phyloP scores from a whole-genome alignment of 768 basidiomycete genomes.

The Termitomyces sp. region DNA sequence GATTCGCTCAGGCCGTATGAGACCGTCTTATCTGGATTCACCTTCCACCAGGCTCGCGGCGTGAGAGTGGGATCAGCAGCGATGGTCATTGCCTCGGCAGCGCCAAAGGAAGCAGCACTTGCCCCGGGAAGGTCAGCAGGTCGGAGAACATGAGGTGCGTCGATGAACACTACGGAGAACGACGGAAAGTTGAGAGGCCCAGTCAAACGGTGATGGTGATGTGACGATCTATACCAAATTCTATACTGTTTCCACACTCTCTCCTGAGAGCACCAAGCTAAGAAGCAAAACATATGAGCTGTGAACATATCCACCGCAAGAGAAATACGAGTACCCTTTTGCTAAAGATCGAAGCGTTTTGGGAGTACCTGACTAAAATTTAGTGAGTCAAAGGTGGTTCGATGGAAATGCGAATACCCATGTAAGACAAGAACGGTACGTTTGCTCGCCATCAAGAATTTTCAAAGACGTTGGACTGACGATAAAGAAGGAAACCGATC shows the following conservation, averaged over 20 bases:
- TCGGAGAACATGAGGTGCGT: conserved; percentile 62
- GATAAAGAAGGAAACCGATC: neutral
- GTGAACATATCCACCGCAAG: neutral
- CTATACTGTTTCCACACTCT: conserved; percentile 57
- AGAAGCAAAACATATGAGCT: neutral
- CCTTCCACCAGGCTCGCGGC: conserved; percentile 71
- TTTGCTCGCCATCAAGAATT: conserved; percentile 15
- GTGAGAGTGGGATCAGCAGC: conserved; percentile 45
- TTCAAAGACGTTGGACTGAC: neutral
- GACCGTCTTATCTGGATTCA: conserved; percentile 45
- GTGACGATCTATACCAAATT: conserved; percentile 44
- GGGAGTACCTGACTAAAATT: conserved; percentile 48
- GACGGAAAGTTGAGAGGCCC: neutral
- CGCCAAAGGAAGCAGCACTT: conserved; percentile 23
- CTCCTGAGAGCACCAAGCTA: conserved; percentile 74
- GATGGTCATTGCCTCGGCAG: conserved; percentile 33
- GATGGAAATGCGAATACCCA: conserved; percentile 26
- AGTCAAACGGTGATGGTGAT: neutral
- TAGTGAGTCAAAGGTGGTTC: neutral
- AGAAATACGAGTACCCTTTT: conserved; percentile 46
- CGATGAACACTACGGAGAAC: conserved; percentile 55
- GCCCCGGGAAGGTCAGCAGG: conserved; percentile 51
- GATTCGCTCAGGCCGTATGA: conserved; percentile 56
- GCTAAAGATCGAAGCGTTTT: conserved; percentile 66
- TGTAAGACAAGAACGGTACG: conserved; percentile 35